These are phyloP conservation scores for Otatea glauca DNA, from an alignment of 176 grass and related monocot species.

Conservation along the genomic window DNA sequence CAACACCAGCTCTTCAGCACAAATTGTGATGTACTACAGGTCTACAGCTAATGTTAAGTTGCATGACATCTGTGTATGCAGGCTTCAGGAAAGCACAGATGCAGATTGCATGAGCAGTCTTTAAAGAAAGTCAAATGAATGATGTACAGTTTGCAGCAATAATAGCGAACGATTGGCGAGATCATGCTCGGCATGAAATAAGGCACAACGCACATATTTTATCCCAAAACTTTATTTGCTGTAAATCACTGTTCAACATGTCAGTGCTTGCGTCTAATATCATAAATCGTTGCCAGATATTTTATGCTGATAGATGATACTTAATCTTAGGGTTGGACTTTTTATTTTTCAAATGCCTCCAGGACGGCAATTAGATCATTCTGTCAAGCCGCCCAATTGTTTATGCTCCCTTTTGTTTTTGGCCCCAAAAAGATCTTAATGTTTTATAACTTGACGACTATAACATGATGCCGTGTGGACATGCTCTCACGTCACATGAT, in stretches of 20 bases:
- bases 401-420: not conserved
- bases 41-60: not conserved
- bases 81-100: not conserved
- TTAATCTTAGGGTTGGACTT: not conserved
- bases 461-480: too few species aligned
- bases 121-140: constrained; percentile 35
- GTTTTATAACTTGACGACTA: too few species aligned
- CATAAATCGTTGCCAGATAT: not conserved
- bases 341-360: not conserved
- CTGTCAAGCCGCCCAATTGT: not conserved
- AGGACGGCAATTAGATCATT: not conserved
- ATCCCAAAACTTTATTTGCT: not conserved
- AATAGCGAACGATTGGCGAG: not conserved
- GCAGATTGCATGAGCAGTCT: not conserved
- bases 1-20: not conserved
- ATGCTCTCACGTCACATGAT: too few species aligned
- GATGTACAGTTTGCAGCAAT: constrained; percentile 6
- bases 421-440: too few species aligned
- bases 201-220: not conserved
- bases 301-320: not conserved
- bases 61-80: not conserved
- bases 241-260: constrained; percentile 15
- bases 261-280: constrained; percentile 11
- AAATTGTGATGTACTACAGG: not conserved
- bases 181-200: constrained; percentile 33